phyloP scores from a whole-genome alignment of 2,329 filamentous ascomycete species.

The Cryphonectria nitschkei region DNA sequence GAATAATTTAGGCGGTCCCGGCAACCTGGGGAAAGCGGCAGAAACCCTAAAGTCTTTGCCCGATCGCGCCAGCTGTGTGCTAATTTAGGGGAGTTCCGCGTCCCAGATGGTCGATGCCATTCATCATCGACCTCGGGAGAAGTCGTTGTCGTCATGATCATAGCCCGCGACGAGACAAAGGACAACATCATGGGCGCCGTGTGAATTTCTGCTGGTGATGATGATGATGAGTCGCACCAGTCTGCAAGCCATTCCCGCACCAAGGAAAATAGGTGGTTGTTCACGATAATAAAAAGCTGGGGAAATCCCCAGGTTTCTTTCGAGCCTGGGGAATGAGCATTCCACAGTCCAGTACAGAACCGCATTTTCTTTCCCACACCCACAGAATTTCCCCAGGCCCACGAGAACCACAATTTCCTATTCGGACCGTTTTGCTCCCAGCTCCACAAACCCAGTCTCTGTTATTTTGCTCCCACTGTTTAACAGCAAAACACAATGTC shows the following conservation, averaged over 20 bases:
- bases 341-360: background rate
- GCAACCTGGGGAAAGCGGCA: background rate
- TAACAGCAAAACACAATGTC: conserved; percentile 19
- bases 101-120: background rate
- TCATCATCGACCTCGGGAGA: background rate
- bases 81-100: background rate
- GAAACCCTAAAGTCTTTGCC: background rate
- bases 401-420: conserved; percentile 24
- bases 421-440: conserved; percentile 15
- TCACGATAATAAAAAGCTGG: conserved; percentile 22
- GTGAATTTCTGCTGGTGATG: background rate
- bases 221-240: background rate
- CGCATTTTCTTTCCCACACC: conserved; percentile 3
- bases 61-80: background rate
- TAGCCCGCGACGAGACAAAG: background rate
- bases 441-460: conserved; percentile 10
- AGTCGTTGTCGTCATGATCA: conserved; percentile 26
- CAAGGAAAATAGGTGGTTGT: background rate
- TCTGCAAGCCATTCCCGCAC: background rate
- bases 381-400: conserved; percentile 8
- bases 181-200: too few relatives aligned
- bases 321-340: background rate
- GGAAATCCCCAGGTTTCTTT: conserved; percentile 16
- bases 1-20: background rate
- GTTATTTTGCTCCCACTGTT: background rate